These are phyloP conservation scores for Apostasia ramifera DNA, from an alignment of 106 monocot species.

Conservation along the genomic window DNA sequence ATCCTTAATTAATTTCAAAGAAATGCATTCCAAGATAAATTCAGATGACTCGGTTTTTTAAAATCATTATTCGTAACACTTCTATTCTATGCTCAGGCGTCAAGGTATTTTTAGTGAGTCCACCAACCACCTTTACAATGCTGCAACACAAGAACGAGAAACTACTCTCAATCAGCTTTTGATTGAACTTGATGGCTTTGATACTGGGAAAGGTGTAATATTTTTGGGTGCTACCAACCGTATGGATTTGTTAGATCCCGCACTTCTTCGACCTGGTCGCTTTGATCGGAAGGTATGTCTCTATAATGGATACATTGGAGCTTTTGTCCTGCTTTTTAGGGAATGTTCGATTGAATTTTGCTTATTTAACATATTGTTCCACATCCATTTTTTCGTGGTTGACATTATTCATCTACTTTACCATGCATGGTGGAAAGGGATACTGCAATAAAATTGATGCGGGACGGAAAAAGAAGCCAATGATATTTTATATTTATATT, in stretches of 20 bases:
- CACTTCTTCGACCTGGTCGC: constrained; percentile 87
- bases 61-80: background rate
- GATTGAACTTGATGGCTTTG: constrained; percentile 93
- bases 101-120: constrained; percentile 83
- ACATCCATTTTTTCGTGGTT: too few relatives aligned
- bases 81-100: constrained; percentile 37
- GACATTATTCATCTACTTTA: background rate
- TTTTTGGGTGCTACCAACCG: constrained; percentile 91
- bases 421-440: background rate
- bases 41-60: background rate
- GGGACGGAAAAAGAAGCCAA: too few relatives aligned
- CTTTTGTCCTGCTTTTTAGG: too few relatives aligned
- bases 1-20: background rate
- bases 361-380: too few relatives aligned
- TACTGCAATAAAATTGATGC: background rate
- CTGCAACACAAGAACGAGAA: constrained; percentile 87
- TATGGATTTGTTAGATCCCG: constrained; percentile 86
- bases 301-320: background rate
- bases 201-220: constrained; percentile 86
- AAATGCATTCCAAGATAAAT: background rate
- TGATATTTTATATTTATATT: too few relatives aligned
- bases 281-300: constrained; percentile 76
- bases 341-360: too few relatives aligned
- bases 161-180: constrained; percentile 85
- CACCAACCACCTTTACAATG: constrained; percentile 62